Evolutionary conservation across 495 filamentous ascomycete species (phyloP).

Genomic region (Aspergillus conjunctus): DNA sequence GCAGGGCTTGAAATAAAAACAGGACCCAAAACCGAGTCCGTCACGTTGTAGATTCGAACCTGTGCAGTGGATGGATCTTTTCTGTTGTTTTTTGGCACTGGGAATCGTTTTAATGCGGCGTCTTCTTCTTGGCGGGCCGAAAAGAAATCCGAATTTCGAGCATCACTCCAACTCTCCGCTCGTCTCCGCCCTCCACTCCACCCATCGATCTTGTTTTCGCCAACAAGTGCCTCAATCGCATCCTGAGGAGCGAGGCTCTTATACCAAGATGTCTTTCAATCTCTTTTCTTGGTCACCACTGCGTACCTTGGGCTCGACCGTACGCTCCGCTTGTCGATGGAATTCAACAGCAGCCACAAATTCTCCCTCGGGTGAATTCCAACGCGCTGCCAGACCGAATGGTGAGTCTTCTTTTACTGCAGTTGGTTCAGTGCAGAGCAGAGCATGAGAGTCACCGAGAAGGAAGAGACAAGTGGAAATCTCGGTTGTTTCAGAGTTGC

Average conservation of each 20-base stretch:
- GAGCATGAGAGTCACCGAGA: constrained; percentile 21
- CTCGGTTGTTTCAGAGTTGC: neutral
- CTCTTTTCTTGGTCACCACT: constrained; percentile 37
- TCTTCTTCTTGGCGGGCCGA: constrained; percentile 37
- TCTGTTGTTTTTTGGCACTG: neutral
- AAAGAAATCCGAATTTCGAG: constrained; percentile 25
- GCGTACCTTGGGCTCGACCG: constrained; percentile 30
- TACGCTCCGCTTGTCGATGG: constrained; percentile 39
- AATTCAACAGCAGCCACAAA: constrained; percentile 42
- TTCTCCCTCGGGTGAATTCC: constrained; percentile 25
- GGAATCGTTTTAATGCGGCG: neutral
- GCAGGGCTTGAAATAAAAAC: neutral
- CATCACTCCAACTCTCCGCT: neutral
- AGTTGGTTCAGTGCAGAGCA: constrained; percentile 8
- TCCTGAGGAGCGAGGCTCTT: neutral
- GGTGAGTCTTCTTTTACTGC: constrained; percentile 25
- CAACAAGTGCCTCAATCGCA: neutral
- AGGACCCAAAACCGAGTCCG: no score
- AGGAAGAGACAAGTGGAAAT: neutral
- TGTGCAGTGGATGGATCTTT: neutral
- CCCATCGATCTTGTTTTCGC: constrained; percentile 15
- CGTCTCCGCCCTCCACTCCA: neutral
- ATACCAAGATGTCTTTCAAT: constrained; percentile 35
- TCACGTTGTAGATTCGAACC: neutral
- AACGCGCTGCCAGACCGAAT: constrained; percentile 25